Evolutionary conservation across 192 early-diverging fungal species (phyloP).

Genomic region (Coemansia javaensis): DNA sequence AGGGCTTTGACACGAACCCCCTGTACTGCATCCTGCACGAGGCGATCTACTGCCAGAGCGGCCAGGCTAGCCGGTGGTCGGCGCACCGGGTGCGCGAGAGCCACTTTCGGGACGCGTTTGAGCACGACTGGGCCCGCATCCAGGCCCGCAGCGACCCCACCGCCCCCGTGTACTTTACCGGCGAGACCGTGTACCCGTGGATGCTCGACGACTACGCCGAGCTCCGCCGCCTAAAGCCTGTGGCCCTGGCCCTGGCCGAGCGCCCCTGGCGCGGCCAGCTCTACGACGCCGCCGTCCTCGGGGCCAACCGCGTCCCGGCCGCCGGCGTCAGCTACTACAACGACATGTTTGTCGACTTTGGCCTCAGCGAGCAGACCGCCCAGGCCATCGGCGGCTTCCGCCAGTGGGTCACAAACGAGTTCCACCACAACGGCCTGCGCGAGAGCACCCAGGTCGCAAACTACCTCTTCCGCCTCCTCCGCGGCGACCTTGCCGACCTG

Average conservation of each 20-base stretch:
- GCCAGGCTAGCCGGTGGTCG: slow-evolving; percentile 56
- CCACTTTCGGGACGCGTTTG: slow-evolving; percentile 49
- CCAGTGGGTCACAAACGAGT: slow-evolving; percentile 68
- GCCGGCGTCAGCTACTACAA: slow-evolving; percentile 65
- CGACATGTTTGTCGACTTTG: slow-evolving; percentile 66
- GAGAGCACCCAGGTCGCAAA: slow-evolving; percentile 52
- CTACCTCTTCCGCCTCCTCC: slow-evolving; percentile 56
- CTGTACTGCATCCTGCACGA: slow-evolving; percentile 66
- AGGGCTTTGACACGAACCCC: slow-evolving; percentile 56
- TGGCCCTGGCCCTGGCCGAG: slow-evolving; percentile 56
- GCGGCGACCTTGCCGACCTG: slow-evolving; percentile 49
- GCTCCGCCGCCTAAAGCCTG: slow-evolving; percentile 54
- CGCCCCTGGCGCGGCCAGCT: slow-evolving; percentile 53
- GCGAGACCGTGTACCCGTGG: slow-evolving; percentile 65
- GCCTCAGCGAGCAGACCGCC: slow-evolving; percentile 58
- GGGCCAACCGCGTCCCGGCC: slow-evolving; percentile 51
- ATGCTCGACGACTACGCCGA: slow-evolving; percentile 70
- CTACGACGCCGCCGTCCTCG: slow-evolving; percentile 51
- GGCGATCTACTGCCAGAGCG: slow-evolving; percentile 61
- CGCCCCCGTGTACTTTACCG: slow-evolving; percentile 57
- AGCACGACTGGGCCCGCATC: slow-evolving; percentile 43
- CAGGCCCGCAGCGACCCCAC: slow-evolving; percentile 5
- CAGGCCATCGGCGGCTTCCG: slow-evolving; percentile 50
- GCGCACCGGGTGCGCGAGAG: slow-evolving; percentile 53
- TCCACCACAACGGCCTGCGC: slow-evolving; percentile 57